A percentile compares a stretch with the other conserved stretches of the same genome.
These are phyloP conservation scores for Cryphonectria naterciae DNA, from an alignment of 2,329 filamentous ascomycete species.

Conservation along the genomic window DNA sequence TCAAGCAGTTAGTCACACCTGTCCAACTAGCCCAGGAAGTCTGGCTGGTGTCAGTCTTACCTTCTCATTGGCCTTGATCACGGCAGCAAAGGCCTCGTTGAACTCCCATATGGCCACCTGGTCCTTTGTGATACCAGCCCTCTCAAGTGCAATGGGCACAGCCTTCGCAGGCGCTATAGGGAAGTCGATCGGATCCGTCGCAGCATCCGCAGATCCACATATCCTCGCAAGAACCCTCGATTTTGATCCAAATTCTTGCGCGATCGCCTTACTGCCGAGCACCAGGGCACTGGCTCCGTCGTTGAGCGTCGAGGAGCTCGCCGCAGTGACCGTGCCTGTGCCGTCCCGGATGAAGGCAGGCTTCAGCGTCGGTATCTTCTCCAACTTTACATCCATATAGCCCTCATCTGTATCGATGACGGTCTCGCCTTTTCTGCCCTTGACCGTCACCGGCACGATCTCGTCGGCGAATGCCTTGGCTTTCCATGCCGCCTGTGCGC, in stretches of 20 bases:
- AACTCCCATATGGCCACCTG: slow-evolving; percentile 97
- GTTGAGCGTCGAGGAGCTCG: slow-evolving; percentile 92
- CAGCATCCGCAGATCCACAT: slow-evolving; percentile 84
- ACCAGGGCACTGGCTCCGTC: slow-evolving; percentile 93
- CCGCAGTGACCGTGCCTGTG: slow-evolving; percentile 88
- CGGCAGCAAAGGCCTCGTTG: slow-evolving; percentile 96
- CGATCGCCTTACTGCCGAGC: slow-evolving; percentile 78
- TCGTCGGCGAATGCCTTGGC: slow-evolving; percentile 83
- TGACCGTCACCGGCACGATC: slow-evolving; percentile 84
- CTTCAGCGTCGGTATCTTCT: slow-evolving; percentile 85
- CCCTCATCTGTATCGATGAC: slow-evolving; percentile 85
- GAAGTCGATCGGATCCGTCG: slow-evolving; percentile 90
- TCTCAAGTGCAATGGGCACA: slow-evolving; percentile 84
- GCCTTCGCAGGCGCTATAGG: slow-evolving; percentile 90
- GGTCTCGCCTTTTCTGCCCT: slow-evolving; percentile 80
- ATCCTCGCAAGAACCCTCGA: slow-evolving; percentile 88
- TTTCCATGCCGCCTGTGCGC: slow-evolving; percentile 89
- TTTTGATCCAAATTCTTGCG: slow-evolving; percentile 74
- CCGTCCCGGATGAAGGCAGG: slow-evolving; percentile 88
- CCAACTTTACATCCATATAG: slow-evolving; percentile 82
- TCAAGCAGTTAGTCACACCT: slow-evolving; percentile 1
- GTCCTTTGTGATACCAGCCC: slow-evolving; percentile 87
- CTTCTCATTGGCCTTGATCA: slow-evolving; percentile 94
- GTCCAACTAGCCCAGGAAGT: too few species aligned
- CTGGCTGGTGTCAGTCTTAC: slow-evolving; percentile 43